These are phyloP conservation scores for Suhomyces taliae DNA, from an alignment of 1,139 yeast species.

Conservation along the genomic window DNA sequence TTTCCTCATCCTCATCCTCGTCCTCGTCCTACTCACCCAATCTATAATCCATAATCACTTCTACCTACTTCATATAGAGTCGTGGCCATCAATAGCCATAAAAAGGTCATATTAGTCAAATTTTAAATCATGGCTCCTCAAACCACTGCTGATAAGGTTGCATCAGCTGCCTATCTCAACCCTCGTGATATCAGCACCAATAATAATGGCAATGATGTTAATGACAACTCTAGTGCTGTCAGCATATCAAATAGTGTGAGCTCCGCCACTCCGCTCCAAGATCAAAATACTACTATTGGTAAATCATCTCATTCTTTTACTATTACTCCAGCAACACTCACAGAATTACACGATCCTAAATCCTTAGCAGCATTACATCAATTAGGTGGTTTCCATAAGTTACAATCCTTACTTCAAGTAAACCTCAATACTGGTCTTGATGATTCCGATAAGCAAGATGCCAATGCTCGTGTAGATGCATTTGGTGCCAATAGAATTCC, in stretches of 20 bases:
- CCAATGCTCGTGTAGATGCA: conserved; percentile 34
- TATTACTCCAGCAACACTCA: conserved; percentile 30
- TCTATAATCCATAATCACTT: not conserved
- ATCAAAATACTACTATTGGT: conserved; percentile 4
- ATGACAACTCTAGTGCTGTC: conserved; percentile 4
- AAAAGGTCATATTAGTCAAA: too few relatives aligned
- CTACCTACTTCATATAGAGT: too few relatives aligned
- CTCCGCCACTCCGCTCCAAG: conserved; percentile 17
- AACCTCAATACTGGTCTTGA: conserved; percentile 47
- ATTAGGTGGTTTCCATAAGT: conserved; percentile 44
- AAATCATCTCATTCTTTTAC: conserved; percentile 1
- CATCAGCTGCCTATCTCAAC: conserved; percentile 6
- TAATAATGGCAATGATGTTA: not conserved
- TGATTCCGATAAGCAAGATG: conserved; percentile 27
- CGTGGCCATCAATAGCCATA: too few relatives aligned
- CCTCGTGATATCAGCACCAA: not conserved
- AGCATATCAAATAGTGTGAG: conserved; percentile 10
- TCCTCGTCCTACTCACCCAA: not conserved
- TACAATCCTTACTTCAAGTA: conserved; percentile 35
- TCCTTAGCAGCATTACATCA: conserved; percentile 39
- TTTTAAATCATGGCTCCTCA: conserved; percentile 10
- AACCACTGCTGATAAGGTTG: conserved; percentile 10
- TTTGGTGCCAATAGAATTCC: conserved; percentile 79
- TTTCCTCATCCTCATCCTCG: not conserved
- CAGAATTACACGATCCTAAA: conserved; percentile 55